Base-by-base conservation (phyloP, 2,329 filamentous ascomycete species). In the Epichloe brachyelytri region DNA sequence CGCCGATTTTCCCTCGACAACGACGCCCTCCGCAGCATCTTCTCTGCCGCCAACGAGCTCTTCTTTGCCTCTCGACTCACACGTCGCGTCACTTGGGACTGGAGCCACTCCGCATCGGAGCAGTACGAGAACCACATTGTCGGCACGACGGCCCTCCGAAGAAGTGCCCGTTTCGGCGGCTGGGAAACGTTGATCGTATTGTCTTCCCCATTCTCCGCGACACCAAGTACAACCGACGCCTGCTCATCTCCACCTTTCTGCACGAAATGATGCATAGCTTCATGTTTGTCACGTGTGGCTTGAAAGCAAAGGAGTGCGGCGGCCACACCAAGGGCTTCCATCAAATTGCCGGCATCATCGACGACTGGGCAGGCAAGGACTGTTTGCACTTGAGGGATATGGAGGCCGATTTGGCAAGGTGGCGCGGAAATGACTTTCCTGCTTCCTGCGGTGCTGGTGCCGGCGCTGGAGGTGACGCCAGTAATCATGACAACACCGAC, bases 181-280 rank as follows among this genome's bases (percentile, higher is more conserved):
- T 81, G 75, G 58, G 80, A 84, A 63, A 82, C 80, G 1, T 68
- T 82, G 26, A 80, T 85, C 47, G 74, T 81, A 4, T 66, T 84
- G 12, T 83, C 79, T 4, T 71, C 72, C 75, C 78, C 0, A 79
- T 83, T 14, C 70, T 83, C n/a, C 69, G 68, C 39, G 71, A 77
- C 55, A 70, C 64, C 14, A 71, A 68, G 46, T 84, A 80, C 62
- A 80, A 79, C 60, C 68, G 80, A 5, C 71, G 78, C 6, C 68
- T 84, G 15, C 71, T 84, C 50, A 80, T 84, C 46, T 79, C 77
- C 6, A 81, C 80, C 0, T 83, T 85, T 55, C 59, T 85, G 45
- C 81, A 84, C 59, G 81, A 85, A 64, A 73, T 83, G 57, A 80
- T 84, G 46, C 80, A 84, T 64, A 80, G 79, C 63, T 84, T 82